phyloP scores from a whole-genome alignment of 1,284 basidiomycete genomes.

The Austroboletus olivaceoglutinosus region DNA sequence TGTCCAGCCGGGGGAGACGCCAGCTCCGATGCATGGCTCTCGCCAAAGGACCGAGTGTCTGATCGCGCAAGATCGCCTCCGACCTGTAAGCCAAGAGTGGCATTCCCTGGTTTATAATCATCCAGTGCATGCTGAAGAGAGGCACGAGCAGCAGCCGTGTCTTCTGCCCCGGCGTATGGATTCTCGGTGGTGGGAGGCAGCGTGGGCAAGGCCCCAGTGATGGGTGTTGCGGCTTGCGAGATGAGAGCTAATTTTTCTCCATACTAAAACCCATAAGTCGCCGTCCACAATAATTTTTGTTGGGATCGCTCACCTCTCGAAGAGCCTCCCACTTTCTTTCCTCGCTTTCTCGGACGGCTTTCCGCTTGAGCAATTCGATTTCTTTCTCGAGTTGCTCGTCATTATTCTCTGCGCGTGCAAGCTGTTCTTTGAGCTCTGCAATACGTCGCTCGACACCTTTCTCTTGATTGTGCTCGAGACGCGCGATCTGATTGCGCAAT shows the following conservation, averaged over 20 bases:
- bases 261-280: constrained; percentile 40
- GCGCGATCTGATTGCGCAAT: constrained; percentile 58
- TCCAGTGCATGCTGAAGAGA: constrained; percentile 75
- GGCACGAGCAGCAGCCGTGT: constrained; percentile 66
- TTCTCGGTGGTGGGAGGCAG: constrained; percentile 53
- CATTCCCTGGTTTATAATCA: constrained; percentile 66
- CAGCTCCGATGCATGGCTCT: constrained; percentile 73
- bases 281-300: constrained; percentile 1
- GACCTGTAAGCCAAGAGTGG: constrained; percentile 47
- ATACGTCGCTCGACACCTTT: constrained; percentile 59
- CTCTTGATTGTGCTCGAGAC: constrained; percentile 62
- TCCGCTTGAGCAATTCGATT: constrained; percentile 66
- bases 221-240: constrained; percentile 62
- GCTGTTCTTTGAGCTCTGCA: constrained; percentile 62
- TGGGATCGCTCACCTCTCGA: constrained; percentile 53
- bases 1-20: constrained; percentile 37
- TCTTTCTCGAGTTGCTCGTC: constrained; percentile 65
- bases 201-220: constrained; percentile 58
- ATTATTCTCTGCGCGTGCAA: constrained; percentile 60
- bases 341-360: constrained; percentile 70
- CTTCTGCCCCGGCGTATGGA: constrained; percentile 59
- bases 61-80: constrained; percentile 60
- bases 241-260: constrained; percentile 73
- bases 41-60: constrained; percentile 76
- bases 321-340: constrained; percentile 72